phyloP scores from a whole-genome alignment of 139 green algal genomes.

The Chlorella sp. region DNA sequence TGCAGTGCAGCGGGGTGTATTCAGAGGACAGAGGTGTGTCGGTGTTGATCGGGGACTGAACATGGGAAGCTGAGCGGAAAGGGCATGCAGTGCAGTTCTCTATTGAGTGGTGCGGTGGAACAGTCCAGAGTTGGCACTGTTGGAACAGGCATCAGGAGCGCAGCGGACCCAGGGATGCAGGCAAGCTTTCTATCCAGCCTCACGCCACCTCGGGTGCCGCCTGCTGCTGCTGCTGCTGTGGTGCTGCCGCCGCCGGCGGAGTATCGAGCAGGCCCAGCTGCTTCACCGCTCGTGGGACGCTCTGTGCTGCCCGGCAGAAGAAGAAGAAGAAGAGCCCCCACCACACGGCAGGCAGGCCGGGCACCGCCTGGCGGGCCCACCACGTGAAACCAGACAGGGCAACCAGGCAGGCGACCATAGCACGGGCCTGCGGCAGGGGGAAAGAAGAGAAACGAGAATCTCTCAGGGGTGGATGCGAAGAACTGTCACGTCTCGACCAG shows the following conservation, averaged over 20 bases:
- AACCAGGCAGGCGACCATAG: constrained; percentile 62
- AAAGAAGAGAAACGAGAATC: too few relatives aligned
- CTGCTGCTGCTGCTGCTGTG: background rate
- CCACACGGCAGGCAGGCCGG: constrained; percentile 65
- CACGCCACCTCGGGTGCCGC: background rate
- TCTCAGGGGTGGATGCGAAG: too few relatives aligned
- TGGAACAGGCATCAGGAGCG: too few relatives aligned
- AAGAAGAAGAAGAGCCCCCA: constrained; percentile 73
- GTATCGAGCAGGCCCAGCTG: constrained; percentile 1
- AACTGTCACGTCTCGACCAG: too few relatives aligned
- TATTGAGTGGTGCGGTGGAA: too few relatives aligned
- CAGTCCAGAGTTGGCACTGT: too few relatives aligned
- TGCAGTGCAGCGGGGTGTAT: too few relatives aligned
- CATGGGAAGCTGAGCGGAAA: too few relatives aligned
- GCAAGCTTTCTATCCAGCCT: background rate
- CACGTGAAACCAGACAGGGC: constrained; percentile 59
- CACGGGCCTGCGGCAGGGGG: constrained; percentile 37
- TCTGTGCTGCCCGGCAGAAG: constrained; percentile 57
- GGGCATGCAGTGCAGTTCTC: too few relatives aligned
- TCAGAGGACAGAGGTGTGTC: too few relatives aligned
- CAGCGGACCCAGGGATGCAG: too few relatives aligned
- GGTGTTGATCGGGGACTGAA: too few relatives aligned
- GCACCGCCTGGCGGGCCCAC: constrained; percentile 5
- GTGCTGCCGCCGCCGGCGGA: background rate
- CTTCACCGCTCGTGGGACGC: constrained; percentile 35